Percentiles rank a stretch among this genome's conserved stretches.
phyloP scores from a whole-genome alignment of 306 rosid species.

The Cercis canadensis region DNA sequence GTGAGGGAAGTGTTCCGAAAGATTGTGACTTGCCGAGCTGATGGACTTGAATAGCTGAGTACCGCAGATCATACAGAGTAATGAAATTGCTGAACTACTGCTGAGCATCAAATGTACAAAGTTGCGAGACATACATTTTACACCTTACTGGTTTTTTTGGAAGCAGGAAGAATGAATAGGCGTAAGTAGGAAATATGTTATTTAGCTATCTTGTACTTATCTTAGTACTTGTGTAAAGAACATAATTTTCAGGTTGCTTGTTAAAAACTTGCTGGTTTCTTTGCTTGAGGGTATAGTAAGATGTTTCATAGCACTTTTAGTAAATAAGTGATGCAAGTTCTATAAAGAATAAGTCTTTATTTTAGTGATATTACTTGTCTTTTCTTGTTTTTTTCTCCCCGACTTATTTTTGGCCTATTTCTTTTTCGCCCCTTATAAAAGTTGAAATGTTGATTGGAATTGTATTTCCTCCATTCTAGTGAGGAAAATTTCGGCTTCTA shows the following conservation, averaged over 20 bases:
- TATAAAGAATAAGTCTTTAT: too few relatives aligned
- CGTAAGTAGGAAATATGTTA: slow-evolving; percentile 21
- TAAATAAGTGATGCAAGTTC: too few relatives aligned
- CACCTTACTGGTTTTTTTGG: slow-evolving; percentile 49
- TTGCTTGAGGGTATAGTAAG: background rate
- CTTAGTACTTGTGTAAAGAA: slow-evolving; percentile 47
- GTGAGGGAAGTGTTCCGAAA: slow-evolving; percentile 77
- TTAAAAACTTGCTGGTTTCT: slow-evolving; percentile 34
- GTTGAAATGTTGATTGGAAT: too few relatives aligned
- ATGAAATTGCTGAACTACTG: slow-evolving; percentile 34
- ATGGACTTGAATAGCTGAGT: slow-evolving; percentile 76
- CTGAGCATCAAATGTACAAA: slow-evolving; percentile 58
- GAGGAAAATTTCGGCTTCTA: too few relatives aligned
- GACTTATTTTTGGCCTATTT: too few relatives aligned
- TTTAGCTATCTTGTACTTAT: slow-evolving; percentile 33
- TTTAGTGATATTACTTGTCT: too few relatives aligned
- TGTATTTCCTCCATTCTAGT: too few relatives aligned
- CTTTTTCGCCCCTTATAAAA: too few relatives aligned
- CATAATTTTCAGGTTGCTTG: slow-evolving; percentile 29
- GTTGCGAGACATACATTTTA: slow-evolving; percentile 43
- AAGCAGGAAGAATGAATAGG: slow-evolving; percentile 39
- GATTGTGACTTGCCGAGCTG: slow-evolving; percentile 77
- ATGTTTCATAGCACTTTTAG: too few relatives aligned
- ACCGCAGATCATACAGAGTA: slow-evolving; percentile 49
- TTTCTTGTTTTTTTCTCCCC: too few relatives aligned